Evolutionary conservation across 2,329 filamentous ascomycete species (phyloP).

Genomic region (Colletotrichum chlorophyti): DNA sequence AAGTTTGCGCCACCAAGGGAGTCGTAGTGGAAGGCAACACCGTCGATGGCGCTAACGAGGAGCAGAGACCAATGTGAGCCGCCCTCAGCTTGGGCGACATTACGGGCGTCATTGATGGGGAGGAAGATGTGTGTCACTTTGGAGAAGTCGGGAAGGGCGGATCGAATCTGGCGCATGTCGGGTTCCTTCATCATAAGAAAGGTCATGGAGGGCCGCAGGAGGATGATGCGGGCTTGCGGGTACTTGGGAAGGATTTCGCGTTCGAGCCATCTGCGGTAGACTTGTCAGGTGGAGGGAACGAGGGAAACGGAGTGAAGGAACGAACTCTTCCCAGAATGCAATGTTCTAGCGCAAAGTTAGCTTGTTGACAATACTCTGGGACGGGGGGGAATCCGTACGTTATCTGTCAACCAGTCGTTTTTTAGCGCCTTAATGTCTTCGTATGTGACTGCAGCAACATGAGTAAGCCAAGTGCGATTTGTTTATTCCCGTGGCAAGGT

Average conservation of each 20-base stretch:
- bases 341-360: constrained; percentile 70
- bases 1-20: constrained; percentile 80
- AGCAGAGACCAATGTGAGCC: constrained; percentile 95
- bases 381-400: constrained; percentile 62
- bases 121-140: constrained; percentile 92
- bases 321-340: constrained; percentile 95
- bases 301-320: constrained; percentile 23
- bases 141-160: constrained; percentile 81
- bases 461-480: constrained; percentile 9
- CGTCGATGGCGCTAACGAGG: constrained; percentile 86
- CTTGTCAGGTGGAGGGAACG: constrained; percentile 11
- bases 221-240: constrained; percentile 83
- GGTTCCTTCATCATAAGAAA: constrained; percentile 85
- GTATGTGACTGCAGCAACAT: constrained; percentile 69
- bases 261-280: constrained; percentile 73
- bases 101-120: constrained; percentile 88
- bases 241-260: constrained; percentile 83
- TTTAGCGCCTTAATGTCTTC: constrained; percentile 90
- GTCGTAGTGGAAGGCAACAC: constrained; percentile 96
- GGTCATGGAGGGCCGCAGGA: constrained; percentile 91
- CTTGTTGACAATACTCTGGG: constrained; percentile 28
- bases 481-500: neutral
- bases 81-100: constrained; percentile 80
- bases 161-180: constrained; percentile 60
- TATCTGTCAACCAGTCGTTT: constrained; percentile 96